These are phyloP conservation scores for Penicillium nordicum DNA, from an alignment of 2,329 filamentous ascomycete genomes.

Conservation along the genomic window DNA sequence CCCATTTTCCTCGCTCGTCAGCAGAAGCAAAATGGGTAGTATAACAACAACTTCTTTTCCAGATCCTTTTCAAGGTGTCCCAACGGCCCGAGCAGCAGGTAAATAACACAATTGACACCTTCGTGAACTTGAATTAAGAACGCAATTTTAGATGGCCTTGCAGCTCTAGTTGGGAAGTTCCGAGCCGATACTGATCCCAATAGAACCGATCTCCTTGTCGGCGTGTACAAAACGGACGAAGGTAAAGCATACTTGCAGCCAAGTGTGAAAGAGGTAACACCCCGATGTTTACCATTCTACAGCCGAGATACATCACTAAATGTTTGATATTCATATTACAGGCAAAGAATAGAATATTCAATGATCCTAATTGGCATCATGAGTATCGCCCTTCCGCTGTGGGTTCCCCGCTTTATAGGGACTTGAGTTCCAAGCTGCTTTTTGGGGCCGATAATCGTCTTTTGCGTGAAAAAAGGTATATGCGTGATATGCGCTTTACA, in stretches of 20 bases:
- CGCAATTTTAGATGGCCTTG: conserved; percentile 3
- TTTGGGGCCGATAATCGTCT: conserved; percentile 15
- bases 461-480: conserved; percentile 13
- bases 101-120: not conserved
- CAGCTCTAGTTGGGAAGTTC: conserved; percentile 1
- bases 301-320: not conserved
- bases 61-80: conserved; percentile 12
- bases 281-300: not conserved
- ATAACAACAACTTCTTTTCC: conserved; percentile 12
- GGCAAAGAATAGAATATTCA: conserved; percentile 14
- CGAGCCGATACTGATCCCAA: conserved; percentile 10
- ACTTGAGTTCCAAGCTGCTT: conserved; percentile 8
- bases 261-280: conserved; percentile 11
- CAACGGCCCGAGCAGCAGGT: conserved; percentile 7
- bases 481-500: not conserved
- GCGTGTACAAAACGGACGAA: conserved; percentile 15
- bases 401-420: conserved; percentile 10
- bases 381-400: conserved; percentile 13
- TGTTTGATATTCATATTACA: not conserved
- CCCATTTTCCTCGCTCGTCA: not conserved
- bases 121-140: not conserved
- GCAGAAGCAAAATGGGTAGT: conserved; percentile 10
- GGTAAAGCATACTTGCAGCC: conserved; percentile 12
- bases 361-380: conserved; percentile 16
- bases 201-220: conserved; percentile 13